Conservation (phyloP, 306 rosid genomes). For the Mimosa pudica region DNA sequence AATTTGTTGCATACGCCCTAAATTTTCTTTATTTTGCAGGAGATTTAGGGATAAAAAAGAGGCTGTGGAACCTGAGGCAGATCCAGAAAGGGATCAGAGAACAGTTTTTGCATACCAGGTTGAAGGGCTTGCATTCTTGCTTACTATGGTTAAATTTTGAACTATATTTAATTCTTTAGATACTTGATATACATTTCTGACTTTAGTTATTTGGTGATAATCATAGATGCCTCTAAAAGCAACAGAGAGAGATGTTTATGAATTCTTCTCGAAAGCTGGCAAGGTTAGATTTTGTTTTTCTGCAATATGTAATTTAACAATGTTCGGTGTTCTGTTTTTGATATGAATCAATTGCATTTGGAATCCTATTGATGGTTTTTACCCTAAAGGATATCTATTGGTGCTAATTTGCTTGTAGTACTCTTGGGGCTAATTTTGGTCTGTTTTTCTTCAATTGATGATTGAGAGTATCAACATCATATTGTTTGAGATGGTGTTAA, state of each 20-base stretch:
- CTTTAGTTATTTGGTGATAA: conserved; percentile 32
- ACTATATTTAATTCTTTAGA: neutral
- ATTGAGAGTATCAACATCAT: conserved; percentile 27
- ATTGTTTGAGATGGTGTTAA: conserved; percentile 26
- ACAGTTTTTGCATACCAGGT: conserved; percentile 99
- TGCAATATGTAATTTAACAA: neutral
- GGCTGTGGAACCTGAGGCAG: conserved; percentile 90
- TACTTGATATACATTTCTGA: conserved; percentile 33
- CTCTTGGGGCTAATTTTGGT: neutral
- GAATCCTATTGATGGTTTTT: conserved; percentile 10
- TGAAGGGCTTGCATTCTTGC: conserved; percentile 9
- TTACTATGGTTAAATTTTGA: neutral
- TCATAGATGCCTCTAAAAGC: conserved; percentile 96
- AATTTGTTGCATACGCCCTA: conserved; percentile 8
- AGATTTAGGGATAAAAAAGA: conserved; percentile 91
- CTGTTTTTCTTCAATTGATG: neutral
- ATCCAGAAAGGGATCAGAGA: conserved; percentile 99
- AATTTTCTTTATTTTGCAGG: conserved; percentile 53
- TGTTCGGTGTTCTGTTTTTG: neutral
- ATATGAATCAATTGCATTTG: conserved; percentile 18
- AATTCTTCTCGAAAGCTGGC: conserved; percentile 96
- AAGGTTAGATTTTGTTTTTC: conserved; percentile 58
- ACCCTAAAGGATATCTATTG: neutral
- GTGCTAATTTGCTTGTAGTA: conserved; percentile 7
- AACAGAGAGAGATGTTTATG: conserved; percentile 86